phyloP scores from a whole-genome alignment of 176 grass and related monocot genomes.

The Triticum dicoccoides region DNA sequence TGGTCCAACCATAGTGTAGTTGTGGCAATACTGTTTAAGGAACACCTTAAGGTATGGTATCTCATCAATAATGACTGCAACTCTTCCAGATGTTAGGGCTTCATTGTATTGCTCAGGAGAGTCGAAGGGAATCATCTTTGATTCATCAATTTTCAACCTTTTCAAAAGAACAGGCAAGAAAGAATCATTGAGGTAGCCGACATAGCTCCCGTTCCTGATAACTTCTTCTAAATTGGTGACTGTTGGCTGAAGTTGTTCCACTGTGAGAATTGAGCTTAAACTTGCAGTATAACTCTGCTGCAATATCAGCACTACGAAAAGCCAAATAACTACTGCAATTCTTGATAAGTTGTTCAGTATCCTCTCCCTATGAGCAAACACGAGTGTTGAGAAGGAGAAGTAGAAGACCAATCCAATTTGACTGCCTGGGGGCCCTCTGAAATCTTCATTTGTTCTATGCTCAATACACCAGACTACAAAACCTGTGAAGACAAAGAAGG shows the following conservation, averaged over 20 bases:
- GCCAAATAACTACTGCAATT: constrained; percentile 57
- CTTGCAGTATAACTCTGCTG: constrained; percentile 89
- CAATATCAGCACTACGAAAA: constrained; percentile 81
- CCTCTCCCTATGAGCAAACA: constrained; percentile 72
- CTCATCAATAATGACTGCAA: constrained; percentile 79
- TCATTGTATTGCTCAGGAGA: constrained; percentile 64
- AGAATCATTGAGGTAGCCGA: constrained; percentile 76
- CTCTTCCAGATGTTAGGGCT: constrained; percentile 61
- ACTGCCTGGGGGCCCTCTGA: constrained; percentile 45
- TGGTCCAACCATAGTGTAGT: constrained; percentile 70
- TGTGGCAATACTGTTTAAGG: constrained; percentile 44
- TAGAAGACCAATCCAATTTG: constrained; percentile 71
- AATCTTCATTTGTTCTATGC: constrained; percentile 68
- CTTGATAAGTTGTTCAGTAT: constrained; percentile 69
- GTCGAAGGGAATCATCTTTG: constrained; percentile 44
- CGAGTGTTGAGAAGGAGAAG: constrained; percentile 82
- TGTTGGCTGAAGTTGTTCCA: constrained; percentile 80
- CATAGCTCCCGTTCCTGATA: constrained; percentile 37
- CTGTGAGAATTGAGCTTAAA: constrained; percentile 75
- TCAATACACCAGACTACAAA: constrained; percentile 70
- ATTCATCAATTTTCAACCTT: constrained; percentile 53
- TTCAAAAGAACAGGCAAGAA: constrained; percentile 65
- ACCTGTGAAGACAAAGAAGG: constrained; percentile 71
- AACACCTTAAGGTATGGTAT: constrained; percentile 91
- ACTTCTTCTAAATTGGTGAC: constrained; percentile 64